A percentile compares a stretch with the other conserved stretches of the same genome.
Evolutionary conservation across 1,284 basidiomycete genomes (phyloP).

Genomic region (Retiboletus fuscus): DNA sequence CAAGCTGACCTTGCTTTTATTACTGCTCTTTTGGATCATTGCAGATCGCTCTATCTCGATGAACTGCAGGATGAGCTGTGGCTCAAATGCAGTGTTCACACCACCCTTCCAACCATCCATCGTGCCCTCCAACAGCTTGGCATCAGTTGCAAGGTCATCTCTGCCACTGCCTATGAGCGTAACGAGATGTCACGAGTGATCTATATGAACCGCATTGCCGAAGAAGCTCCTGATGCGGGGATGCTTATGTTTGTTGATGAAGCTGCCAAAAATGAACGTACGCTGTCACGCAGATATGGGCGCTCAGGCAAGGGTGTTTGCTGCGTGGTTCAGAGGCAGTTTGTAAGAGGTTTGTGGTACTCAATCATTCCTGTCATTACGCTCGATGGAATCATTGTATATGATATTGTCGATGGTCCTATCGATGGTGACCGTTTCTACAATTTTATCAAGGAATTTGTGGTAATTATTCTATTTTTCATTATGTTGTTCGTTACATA

Average conservation of each 20-base stretch:
- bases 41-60: conserved; percentile 8
- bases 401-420: conserved; percentile 40
- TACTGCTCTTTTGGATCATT: conserved; percentile 6
- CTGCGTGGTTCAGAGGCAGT: neutral
- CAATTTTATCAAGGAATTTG: neutral
- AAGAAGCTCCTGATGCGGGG: conserved; percentile 6
- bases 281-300: conserved; percentile 23
- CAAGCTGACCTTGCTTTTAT: conserved; percentile 1
- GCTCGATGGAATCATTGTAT: conserved; percentile 46
- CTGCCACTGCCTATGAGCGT: neutral
- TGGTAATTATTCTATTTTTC: neutral
- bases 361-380: too few species aligned
- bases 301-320: neutral
- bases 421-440: neutral
- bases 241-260: conserved; percentile 41
- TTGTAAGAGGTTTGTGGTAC: conserved; percentile 20
- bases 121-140: conserved; percentile 6
- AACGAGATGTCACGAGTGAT: conserved; percentile 1
- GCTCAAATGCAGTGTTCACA: neutral
- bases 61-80: conserved; percentile 10
- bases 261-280: conserved; percentile 40
- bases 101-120: conserved; percentile 5
- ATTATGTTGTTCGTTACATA: neutral
- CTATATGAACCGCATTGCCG: conserved; percentile 17
- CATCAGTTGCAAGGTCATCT: conserved; percentile 7